These are phyloP conservation scores for Paxillus rubicundulus DNA, from an alignment of 768 basidiomycete genomes.

Conservation along the genomic window DNA sequence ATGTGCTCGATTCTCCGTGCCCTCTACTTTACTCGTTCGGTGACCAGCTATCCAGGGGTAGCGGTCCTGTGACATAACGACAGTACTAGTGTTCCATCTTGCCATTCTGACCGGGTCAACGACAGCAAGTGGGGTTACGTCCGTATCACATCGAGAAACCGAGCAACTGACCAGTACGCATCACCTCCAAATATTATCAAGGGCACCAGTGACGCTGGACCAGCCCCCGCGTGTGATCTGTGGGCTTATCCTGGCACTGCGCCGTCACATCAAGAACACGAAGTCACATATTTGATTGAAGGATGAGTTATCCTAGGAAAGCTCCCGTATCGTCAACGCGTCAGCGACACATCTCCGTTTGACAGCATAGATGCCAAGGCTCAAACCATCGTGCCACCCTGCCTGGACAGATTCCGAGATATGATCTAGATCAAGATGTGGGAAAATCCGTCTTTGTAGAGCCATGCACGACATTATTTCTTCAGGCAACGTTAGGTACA, in stretches of 20 bases:
- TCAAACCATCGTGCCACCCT: constrained; percentile 30
- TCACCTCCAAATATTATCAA: no score
- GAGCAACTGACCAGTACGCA: no score
- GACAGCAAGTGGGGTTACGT: no score
- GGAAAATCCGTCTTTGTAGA: constrained; percentile 26
- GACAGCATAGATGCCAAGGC: constrained; percentile 33
- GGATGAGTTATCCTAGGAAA: constrained; percentile 1
- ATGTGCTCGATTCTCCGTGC: no score
- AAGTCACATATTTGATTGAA: neutral
- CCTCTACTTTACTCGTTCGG: no score
- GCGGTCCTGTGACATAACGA: no score
- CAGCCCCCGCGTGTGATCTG: no score
- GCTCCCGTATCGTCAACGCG: neutral
- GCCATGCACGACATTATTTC: constrained; percentile 22
- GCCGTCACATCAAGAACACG: neutral
- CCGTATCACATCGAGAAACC: no score
- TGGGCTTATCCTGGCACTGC: neutral
- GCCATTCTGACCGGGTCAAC: no score
- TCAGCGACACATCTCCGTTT: constrained; percentile 9
- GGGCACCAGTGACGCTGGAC: no score
- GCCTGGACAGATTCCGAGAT: constrained; percentile 28
- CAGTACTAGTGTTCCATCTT: no score
- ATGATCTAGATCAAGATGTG: constrained; percentile 41
- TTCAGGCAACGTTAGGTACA: constrained; percentile 19
- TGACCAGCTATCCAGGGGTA: no score